These are phyloP conservation scores for Colletotrichum sp. DNA, from an alignment of 2,329 filamentous ascomycete species.

Conservation along the genomic window DNA sequence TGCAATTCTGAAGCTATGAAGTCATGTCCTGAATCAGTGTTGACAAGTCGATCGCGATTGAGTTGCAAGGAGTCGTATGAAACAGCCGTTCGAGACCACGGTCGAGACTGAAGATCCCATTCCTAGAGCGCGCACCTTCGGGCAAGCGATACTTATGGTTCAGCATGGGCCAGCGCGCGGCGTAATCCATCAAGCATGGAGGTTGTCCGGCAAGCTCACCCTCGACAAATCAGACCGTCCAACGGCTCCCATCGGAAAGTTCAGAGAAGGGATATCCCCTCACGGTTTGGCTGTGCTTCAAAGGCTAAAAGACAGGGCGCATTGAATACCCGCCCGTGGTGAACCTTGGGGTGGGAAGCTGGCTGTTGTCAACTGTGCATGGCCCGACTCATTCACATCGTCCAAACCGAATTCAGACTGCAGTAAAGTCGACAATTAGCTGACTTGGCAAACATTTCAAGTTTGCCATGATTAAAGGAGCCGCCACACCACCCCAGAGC, in stretches of 20 bases:
- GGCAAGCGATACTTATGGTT: not conserved
- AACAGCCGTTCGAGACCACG: not conserved
- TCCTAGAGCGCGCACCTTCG: not conserved
- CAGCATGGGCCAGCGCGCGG: not conserved
- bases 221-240: not conserved
- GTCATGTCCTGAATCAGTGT: not conserved
- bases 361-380: not conserved
- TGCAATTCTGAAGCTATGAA: not conserved
- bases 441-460: not conserved
- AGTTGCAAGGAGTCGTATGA: not conserved
- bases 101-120: not conserved
- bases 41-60: not conserved
- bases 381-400: not conserved
- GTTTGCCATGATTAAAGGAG: not conserved
- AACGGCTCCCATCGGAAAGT: not conserved
- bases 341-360: not conserved
- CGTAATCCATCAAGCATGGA: not conserved
- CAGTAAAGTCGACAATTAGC: not conserved
- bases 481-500: not conserved
- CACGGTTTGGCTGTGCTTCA: not conserved
- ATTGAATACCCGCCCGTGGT: not conserved
- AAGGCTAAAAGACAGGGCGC: not conserved
- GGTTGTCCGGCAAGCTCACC: not conserved
- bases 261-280: not conserved
- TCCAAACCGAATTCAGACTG: not conserved